Base-by-base conservation (phyloP, 1,284 basidiomycete genomes). In the Peniophora sp. region DNA sequence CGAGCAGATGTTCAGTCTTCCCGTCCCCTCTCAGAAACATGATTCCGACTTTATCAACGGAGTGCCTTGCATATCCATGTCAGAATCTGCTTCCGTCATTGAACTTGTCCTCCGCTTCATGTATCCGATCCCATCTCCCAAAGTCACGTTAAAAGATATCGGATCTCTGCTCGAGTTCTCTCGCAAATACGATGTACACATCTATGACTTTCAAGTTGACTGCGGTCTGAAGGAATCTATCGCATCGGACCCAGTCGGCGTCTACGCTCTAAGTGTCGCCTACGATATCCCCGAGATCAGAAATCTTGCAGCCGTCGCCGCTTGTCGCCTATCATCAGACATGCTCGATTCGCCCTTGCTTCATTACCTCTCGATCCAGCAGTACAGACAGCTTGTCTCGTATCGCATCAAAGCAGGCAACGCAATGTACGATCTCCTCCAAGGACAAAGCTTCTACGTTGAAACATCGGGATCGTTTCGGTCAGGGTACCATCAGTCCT, bases 181-280 rank as follows among this genome's bases (percentile, higher is more conserved):
- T 22, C 50, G 53, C 45, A 55, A 55, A 45, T 55, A 55, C 42
- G 49, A 49, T 39, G 50, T 55, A 12, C 53, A 55, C 24, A 46
- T 32, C 24, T 50, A 52, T 14, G 54, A 51, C 37, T 20, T 12
- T 2, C 44, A 41, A 6, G 37, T 51, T 24, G 47, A 52, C 47
- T 46, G 11, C 23, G 54, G 47, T 10, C 54, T 55, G 24, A 17
- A 14, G 42, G 34, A 24, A 37, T 20, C 24, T 17, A 39, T 50
- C 18, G 47, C 51, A 3, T 49, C 50, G 14, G 42, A 39, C 10
- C 53, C 54, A 2, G 39, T 54, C n/a, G 45, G 42, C 6, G 53
- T 55, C 2, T 55, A 47, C 39, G 54, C 53, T 6, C 54, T 55
- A n/a, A 41, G 39, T 22, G 8, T 41, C 9, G 15, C 39, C 39